Conservation (phyloP, 2,329 filamentous ascomycete genomes). For the Hypoxylon sp. region DNA sequence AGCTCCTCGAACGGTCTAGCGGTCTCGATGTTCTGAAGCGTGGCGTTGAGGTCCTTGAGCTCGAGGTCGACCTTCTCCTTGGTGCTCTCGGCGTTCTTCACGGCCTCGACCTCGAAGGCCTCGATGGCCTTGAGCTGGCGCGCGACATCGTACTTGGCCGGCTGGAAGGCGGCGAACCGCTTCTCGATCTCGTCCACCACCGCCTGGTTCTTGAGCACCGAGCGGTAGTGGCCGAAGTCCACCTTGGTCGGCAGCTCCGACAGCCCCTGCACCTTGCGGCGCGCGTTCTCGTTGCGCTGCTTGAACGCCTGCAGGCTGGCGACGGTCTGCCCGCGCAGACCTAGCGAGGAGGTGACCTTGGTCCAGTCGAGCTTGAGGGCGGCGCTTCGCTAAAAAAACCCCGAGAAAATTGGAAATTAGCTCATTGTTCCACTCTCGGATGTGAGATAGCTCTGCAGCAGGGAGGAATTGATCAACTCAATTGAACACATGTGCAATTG, state of each 20-base stretch:
- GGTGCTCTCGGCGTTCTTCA: slow-evolving; percentile 96
- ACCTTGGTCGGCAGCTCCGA: slow-evolving; percentile 84
- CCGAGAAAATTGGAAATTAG: slow-evolving; percentile 58
- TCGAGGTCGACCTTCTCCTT: slow-evolving; percentile 96
- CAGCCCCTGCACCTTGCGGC: slow-evolving; percentile 88
- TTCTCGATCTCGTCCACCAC: slow-evolving; percentile 97
- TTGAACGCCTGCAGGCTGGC: slow-evolving; percentile 95
- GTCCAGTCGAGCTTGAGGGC: slow-evolving; percentile 99
- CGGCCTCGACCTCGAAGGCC: slow-evolving; percentile 94
- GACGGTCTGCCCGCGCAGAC: slow-evolving; percentile 94
- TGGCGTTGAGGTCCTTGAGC: slow-evolving; percentile 92
- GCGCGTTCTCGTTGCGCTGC: slow-evolving; percentile 99
- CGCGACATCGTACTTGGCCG: slow-evolving; percentile 87
- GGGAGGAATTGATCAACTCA: slow-evolving; percentile 44
- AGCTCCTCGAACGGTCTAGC: slow-evolving; percentile 96
- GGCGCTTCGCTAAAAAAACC: slow-evolving; percentile 81
- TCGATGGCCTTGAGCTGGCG: slow-evolving; percentile 98
- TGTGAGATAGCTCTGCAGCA: too few relatives aligned
- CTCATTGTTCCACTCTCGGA: slow-evolving; percentile 50
- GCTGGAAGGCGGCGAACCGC: slow-evolving; percentile 91
- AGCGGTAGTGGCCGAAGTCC: slow-evolving; percentile 94
- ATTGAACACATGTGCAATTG: slow-evolving; percentile 31
- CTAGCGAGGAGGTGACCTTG: slow-evolving; percentile 92
- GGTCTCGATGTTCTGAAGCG: slow-evolving; percentile 95
- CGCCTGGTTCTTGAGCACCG: slow-evolving; percentile 92